Base-by-base conservation (phyloP, 768 basidiomycete species). In the Brasilioporus rufonigricans region DNA sequence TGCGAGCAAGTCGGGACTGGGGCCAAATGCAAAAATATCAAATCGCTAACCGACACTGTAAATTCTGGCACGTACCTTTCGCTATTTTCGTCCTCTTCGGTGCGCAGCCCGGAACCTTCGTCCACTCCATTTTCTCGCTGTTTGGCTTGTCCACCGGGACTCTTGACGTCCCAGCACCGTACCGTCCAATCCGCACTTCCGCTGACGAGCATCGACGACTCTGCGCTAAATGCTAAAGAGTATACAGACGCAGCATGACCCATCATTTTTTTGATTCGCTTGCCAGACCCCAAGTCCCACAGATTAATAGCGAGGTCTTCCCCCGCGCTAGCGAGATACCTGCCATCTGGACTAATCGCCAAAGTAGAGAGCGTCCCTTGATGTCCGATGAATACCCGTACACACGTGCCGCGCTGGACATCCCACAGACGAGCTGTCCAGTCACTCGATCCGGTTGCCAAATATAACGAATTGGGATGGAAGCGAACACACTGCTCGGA, bases 391-490 rank as follows among this genome's bases (percentile, higher is more conserved):
- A 98, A 98, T 23, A 99, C 91, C 19, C 97, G 85, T 2, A 98
- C 86, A 71, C 93, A 97, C 6, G 86, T 80, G 7, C 97, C 97
- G 41, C 87, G 85, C 65, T 98, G 97, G n/a, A 96, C 91, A 67
- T 99, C 97, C 97, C 97, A 99, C 39, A 99, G 71, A 44, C 97
- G 85, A 54, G 94, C 92, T 10, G 96, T 97, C 82, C 90, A 89
- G 69, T 99, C 97, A 62, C 88, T 92, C 4, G 96, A 98, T 14
- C 94, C 97, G 0, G 97, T 98, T 7, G 94, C 96, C 29, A 99
- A 82, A 73, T 98, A 99, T 33, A 99, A 73, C 23, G 95, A 97
- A 68, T 99, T 99, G 0, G 97, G 96, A 71, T 99, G 97, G 74
- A 99, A 99, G 67, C 85, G 82, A 23, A 99, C 81, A 68, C 93